Evolutionary conservation across 768 basidiomycete species (phyloP).

Genomic region (Lactarius deliciosus): DNA sequence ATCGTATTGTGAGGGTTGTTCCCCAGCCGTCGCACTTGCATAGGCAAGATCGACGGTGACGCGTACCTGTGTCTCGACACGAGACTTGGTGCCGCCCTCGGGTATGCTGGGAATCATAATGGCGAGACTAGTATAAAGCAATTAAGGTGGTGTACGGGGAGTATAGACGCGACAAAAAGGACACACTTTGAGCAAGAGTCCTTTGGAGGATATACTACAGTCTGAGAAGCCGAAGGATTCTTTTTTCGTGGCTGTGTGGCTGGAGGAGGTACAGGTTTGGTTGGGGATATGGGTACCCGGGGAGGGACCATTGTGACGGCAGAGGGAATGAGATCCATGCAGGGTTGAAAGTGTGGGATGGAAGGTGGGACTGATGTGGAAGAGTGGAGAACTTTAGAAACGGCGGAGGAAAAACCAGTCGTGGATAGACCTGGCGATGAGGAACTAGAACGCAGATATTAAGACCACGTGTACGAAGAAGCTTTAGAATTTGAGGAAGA

Average conservation of each 20-base stretch:
- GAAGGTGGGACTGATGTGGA: conserved; percentile 1
- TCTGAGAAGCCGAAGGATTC: conserved; percentile 52
- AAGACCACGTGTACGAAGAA: conserved; percentile 29
- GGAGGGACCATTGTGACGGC: conserved; percentile 24
- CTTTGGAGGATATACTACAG: conserved; percentile 68
- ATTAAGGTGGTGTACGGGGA: conserved; percentile 1
- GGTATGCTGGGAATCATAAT: conserved; percentile 86
- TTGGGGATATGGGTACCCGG: conserved; percentile 45
- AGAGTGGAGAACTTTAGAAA: conserved; percentile 5
- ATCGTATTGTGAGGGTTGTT: conserved; percentile 62
- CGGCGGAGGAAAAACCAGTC: background rate
- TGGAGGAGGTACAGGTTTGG: conserved; percentile 68
- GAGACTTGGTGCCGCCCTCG: conserved; percentile 78
- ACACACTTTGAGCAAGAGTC: conserved; percentile 77
- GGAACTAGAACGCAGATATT: conserved; percentile 11
- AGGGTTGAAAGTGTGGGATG: conserved; percentile 5
- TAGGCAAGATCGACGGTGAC: conserved; percentile 78
- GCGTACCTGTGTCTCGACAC: conserved; percentile 94
- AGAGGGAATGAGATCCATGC: background rate
- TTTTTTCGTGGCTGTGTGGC: conserved; percentile 55
- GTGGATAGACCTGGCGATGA: conserved; percentile 16
- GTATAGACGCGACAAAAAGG: conserved; percentile 14
- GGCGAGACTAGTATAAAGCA: conserved; percentile 52
- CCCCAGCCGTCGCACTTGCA: conserved; percentile 55
- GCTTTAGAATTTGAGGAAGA: conserved; percentile 22